Evolutionary conservation across 176 grass and related monocot genomes (phyloP), one percentile per base, ranked within the genome.

Genomic region (Phoenix dactylifera): DNA sequence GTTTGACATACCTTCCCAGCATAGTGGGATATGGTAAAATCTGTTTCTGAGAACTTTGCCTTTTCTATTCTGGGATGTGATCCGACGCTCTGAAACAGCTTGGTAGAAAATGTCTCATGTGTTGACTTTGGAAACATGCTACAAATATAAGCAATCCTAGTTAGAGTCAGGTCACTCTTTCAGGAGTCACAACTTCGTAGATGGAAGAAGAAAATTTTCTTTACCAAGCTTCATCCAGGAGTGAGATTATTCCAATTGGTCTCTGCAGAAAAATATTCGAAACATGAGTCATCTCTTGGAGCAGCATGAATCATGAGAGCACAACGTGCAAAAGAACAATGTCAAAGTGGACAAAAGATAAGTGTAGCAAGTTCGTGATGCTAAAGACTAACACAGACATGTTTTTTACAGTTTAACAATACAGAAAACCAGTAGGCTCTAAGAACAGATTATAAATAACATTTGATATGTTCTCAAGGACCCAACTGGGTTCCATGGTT

Each of bases 71-170:
- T 98, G 58, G 76, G 66, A 73, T 98, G 87, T 50, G 78, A 92
- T 62, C 70, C 66, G 9, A 98, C 83, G 71, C 78, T 88, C 62
- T 79, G 83, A 64, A 98, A 98, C 81, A 98, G 74, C 79, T 92
- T 98, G 7, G 93, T 86, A 20, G 84, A 83, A 15, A 98, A 98
- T 70, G 81, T 89, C 76, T 78, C 81, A 52, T 98, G 84, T 66
- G 93, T 98, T 71, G 93, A 98, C 76, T 85, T 92, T 26, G 93
- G 93, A 77, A 98, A 98, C 93, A 92, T 92, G 18, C 93, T 98
- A 73, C 26, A 74, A 82, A 80, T 48, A 60, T 44, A 62, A 62
- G 16, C 59, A 64, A 76, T 20, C 30, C 68, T 64, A 59, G 35
- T 44, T 10, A 44, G 35, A 65, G 15, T 22, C 24, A 66, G 29